Base-by-base conservation (phyloP, 2,329 filamentous ascomycete species). In the Aspergillus brunneoviolaceus region DNA sequence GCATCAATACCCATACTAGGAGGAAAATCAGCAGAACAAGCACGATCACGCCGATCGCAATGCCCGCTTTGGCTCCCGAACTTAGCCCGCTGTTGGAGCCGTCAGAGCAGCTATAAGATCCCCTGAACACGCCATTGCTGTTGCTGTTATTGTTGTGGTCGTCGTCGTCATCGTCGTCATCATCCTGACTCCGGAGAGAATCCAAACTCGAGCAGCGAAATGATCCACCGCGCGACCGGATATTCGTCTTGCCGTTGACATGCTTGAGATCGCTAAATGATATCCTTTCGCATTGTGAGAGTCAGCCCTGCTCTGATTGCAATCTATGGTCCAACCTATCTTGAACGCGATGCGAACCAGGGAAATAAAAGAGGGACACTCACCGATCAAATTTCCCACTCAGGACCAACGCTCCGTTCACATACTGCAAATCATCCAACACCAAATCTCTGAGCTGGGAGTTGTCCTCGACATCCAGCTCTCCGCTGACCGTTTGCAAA, bases 21-120 rank as follows among this genome's bases (percentile, higher is more conserved):
- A 65, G 16, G 1, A 68, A 2, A 5, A 72, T 29, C 9, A 71
- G 39, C 5, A 71, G 19, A 5, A 67, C 51, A 67, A 80, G 50
- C 69, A 80, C 52, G 69, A 76, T 64, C 71, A 84, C 69, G 70
- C 79, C 57, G 69, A 69, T 62, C 7, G 70, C 71, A 14, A 75
- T 73, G 3, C 71, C 72, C 1, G 64, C 70, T 65, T 73, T 73
- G 14, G 68, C 65, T 35, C 68, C 70, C 39, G 66, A 55, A 52
- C 63, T 66, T 3, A 74, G 61, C 25, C 63, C 62, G 58, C 49
- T 21, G 59, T 21, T 33, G 56, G 47, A 35, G 45, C 45, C 12
- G 58, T 65, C 21, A 3, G 62, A 55, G 57, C 71, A 73, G 5
- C 60, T 62, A 51, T 69, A 71, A 1, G 60, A 59, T 5, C 60